These are phyloP conservation scores for Phaeosphaeria sp. DNA, from an alignment of 2,329 filamentous ascomycete genomes.

Conservation along the genomic window DNA sequence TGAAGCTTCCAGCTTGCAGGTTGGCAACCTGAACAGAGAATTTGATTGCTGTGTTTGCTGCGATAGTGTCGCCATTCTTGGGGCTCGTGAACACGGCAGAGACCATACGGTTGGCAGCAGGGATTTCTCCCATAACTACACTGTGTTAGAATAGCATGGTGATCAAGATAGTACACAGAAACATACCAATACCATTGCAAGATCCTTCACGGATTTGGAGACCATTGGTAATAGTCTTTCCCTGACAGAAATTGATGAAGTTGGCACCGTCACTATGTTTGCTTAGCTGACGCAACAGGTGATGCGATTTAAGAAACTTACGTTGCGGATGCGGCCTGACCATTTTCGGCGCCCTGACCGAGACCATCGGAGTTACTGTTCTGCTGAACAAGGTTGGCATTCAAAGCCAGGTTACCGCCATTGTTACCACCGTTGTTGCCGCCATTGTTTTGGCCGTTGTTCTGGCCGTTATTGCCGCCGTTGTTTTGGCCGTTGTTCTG, in stretches of 20 bases:
- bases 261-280: constrained; percentile 55
- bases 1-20: constrained; percentile 61
- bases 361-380: constrained; percentile 52
- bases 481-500: constrained; percentile 15
- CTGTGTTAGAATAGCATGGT: neutral
- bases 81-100: constrained; percentile 61
- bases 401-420: constrained; percentile 31
- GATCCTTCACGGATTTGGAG: constrained; percentile 58
- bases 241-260: constrained; percentile 67
- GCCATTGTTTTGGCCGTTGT: constrained; percentile 8
- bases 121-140: constrained; percentile 63
- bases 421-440: constrained; percentile 2
- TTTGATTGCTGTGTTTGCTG: constrained; percentile 53
- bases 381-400: constrained; percentile 52
- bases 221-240: constrained; percentile 63
- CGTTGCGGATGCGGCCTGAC: constrained; percentile 56
- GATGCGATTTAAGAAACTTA: constrained; percentile 30
- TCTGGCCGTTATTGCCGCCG: neutral
- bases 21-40: constrained; percentile 58
- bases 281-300: constrained; percentile 6
- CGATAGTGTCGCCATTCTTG: constrained; percentile 49
- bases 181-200: constrained; percentile 62
- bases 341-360: constrained; percentile 43
- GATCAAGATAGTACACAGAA: neutral
- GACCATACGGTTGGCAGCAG: constrained; percentile 59